A percentile compares a stretch with the other conserved stretches of the same genome.
Conservation (phyloP, 2,329 filamentous ascomycete species). For the Sporothrix protearum region DNA sequence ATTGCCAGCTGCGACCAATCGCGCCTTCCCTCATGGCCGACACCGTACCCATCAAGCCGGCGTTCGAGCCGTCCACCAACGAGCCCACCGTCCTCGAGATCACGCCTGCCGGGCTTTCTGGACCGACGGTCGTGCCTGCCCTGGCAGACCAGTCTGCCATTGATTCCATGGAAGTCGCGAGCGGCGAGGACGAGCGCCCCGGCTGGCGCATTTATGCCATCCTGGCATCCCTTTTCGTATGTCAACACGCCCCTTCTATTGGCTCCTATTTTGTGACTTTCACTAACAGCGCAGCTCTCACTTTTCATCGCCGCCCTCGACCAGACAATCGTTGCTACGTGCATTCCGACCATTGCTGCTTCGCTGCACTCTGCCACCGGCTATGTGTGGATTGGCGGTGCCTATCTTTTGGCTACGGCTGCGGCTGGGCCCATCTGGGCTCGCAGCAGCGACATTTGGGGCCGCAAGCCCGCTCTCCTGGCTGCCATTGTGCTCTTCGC, state of each 20-base stretch:
- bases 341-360: conserved; percentile 26
- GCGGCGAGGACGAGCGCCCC: background rate
- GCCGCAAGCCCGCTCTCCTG: conserved; percentile 38
- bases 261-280: background rate
- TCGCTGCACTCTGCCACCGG: conserved; percentile 25
- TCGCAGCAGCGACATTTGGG: conserved; percentile 37
- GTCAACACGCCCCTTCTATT: background rate
- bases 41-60: background rate
- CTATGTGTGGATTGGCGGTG: conserved; percentile 28
- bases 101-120: background rate
- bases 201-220: conserved; percentile 23
- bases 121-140: conserved; percentile 11
- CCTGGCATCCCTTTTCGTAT: conserved; percentile 19
- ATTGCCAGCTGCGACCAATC: background rate
- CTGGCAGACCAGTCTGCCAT: background rate
- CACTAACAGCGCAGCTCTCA: conserved; percentile 16
- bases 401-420: conserved; percentile 26
- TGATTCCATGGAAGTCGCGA: conserved; percentile 10
- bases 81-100: conserved; percentile 8
- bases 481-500: conserved; percentile 38
- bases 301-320: conserved; percentile 54
- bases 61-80: background rate
- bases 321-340: conserved; percentile 39
- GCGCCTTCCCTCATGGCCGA: background rate
- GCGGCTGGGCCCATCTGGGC: conserved; percentile 37